These are phyloP conservation scores for Wickerhamiella kurtzmanii DNA, from an alignment of 805 yeast species.

Conservation along the genomic window DNA sequence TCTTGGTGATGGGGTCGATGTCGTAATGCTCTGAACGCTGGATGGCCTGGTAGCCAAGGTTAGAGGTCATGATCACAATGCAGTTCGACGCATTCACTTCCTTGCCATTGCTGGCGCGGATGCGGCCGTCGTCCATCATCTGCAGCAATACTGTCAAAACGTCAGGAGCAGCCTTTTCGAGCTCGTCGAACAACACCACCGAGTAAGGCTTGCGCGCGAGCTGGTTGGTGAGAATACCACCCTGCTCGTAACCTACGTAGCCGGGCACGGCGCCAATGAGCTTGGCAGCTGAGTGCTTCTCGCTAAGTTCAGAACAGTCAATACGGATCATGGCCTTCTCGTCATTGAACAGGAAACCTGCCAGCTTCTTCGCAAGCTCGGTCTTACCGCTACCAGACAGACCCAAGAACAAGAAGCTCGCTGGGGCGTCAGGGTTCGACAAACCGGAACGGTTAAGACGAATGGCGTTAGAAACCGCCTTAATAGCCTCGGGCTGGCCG, in stretches of 20 bases:
- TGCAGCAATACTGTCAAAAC: conserved; percentile 85
- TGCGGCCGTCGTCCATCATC: conserved; percentile 90
- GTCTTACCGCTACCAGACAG: conserved; percentile 97
- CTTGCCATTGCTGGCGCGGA: conserved; percentile 89
- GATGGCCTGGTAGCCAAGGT: conserved; percentile 87
- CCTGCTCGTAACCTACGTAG: conserved; percentile 92
- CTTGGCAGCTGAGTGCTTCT: conserved; percentile 90
- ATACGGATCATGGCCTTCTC: conserved; percentile 95
- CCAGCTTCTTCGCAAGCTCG: conserved; percentile 90
- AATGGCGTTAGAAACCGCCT: conserved; percentile 90
- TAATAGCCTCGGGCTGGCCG: conserved; percentile 92
- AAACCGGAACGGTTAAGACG: conserved; percentile 88
- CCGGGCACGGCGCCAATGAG: conserved; percentile 97
- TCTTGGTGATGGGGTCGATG: conserved; percentile 54
- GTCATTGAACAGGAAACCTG: conserved; percentile 90
- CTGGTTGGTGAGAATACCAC: conserved; percentile 91
- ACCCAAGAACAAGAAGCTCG: conserved; percentile 88
- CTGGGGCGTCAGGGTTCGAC: conserved; percentile 92
- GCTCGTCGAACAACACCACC: conserved; percentile 92
- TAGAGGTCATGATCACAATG: conserved; percentile 91
- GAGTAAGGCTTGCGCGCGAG: conserved; percentile 86
- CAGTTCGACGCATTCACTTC: conserved; percentile 85
- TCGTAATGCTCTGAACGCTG: conserved; percentile 46
- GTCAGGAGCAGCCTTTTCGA: conserved; percentile 97
- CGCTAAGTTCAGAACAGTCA: conserved; percentile 92